phyloP scores from a whole-genome alignment of 2,329 filamentous ascomycete genomes.

The Xylaria sp. region DNA sequence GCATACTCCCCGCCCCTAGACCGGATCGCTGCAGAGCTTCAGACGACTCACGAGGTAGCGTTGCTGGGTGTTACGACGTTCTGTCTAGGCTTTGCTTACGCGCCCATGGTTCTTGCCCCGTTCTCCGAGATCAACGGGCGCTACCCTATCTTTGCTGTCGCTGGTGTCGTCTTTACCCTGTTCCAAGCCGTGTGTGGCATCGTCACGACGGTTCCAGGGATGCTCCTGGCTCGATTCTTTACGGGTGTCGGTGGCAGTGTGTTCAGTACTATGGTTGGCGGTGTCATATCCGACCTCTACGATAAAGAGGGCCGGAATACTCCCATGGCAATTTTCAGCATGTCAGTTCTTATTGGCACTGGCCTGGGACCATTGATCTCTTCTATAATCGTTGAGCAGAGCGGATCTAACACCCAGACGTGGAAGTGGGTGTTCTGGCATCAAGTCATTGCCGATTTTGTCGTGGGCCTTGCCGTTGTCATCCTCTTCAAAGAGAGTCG shows the following conservation, averaged over 20 bases:
- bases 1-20: constrained; percentile 77
- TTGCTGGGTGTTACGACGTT: constrained; percentile 83
- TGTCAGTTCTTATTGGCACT: constrained; percentile 79
- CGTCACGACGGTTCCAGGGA: constrained; percentile 74
- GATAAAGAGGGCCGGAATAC: constrained; percentile 81
- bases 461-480: constrained; percentile 71
- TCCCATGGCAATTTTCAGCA: constrained; percentile 91
- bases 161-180: constrained; percentile 75
- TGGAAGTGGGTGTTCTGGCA: constrained; percentile 94
- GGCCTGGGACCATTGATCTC: constrained; percentile 79
- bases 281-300: constrained; percentile 88
- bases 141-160: constrained; percentile 80
- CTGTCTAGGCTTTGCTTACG: constrained; percentile 80
- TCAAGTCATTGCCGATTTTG: constrained; percentile 75
- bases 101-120: constrained; percentile 88
- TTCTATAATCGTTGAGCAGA: constrained; percentile 73
- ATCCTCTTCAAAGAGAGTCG: constrained; percentile 84
- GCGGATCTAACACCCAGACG: constrained; percentile 51
- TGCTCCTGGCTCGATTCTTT: constrained; percentile 80
- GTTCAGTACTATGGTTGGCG: constrained; percentile 92
- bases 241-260: constrained; percentile 79
- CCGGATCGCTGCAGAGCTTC: constrained; percentile 73
- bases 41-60: constrained; percentile 72
- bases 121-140: constrained; percentile 90
- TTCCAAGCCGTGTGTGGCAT: constrained; percentile 79